These are phyloP conservation scores for Neoarthrinium moseri DNA, from an alignment of 2,329 filamentous ascomycete genomes.

Conservation along the genomic window DNA sequence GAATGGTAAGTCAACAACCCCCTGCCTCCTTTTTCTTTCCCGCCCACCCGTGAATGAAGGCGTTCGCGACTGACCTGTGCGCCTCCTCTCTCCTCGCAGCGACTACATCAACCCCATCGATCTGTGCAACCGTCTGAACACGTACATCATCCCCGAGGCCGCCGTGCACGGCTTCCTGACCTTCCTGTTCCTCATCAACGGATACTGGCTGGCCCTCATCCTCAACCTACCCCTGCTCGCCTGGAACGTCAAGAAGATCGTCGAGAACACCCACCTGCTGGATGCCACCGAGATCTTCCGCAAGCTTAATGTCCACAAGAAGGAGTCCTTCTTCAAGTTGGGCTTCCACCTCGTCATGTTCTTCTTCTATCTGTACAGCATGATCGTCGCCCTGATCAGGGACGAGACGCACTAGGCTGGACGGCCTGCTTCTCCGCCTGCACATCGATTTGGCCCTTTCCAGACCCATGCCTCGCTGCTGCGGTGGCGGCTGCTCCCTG, in stretches of 20 bases:
- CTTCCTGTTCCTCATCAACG: conserved; percentile 94
- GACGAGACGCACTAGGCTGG: conserved; percentile 76
- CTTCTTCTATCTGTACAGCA: conserved; percentile 99
- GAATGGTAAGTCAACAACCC: conserved; percentile 74
- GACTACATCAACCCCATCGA: conserved; percentile 99
- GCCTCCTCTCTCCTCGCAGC: conserved; percentile 46
- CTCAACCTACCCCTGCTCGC: conserved; percentile 89
- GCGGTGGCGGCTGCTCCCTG: too few relatives aligned
- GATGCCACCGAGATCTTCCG: conserved; percentile 99
- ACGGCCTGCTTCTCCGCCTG: too few relatives aligned
- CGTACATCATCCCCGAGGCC: conserved; percentile 98
- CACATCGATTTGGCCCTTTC: too few relatives aligned
- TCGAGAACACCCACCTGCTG: conserved; percentile 94
- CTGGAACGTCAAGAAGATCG: conserved; percentile 97
- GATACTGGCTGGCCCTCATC: conserved; percentile 92
- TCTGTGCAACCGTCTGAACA: conserved; percentile 99
- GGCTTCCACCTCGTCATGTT: conserved; percentile 99
- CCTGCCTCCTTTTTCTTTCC: conserved; percentile 10
- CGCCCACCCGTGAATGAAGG: neutral
- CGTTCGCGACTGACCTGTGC: neutral
- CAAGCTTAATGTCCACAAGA: conserved; percentile 98
- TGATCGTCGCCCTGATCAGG: conserved; percentile 94
- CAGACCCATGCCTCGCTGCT: too few relatives aligned
- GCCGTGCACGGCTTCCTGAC: conserved; percentile 96
- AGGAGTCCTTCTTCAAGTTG: conserved; percentile 99